phyloP scores from a whole-genome alignment of 345 rosid species.

The Zanthoxylum bungeanum region DNA sequence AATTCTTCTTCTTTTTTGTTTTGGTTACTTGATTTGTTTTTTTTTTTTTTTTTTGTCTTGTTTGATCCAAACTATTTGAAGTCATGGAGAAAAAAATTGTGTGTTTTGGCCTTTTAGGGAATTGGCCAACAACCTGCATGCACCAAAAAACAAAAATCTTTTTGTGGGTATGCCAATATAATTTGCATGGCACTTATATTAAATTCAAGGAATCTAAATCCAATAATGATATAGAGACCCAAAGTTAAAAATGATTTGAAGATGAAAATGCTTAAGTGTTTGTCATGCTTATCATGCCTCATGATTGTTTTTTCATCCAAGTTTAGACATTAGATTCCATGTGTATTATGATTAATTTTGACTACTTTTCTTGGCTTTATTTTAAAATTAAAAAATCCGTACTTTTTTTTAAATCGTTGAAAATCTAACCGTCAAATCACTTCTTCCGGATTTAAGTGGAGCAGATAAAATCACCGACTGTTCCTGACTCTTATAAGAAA shows the following conservation, averaged over 20 bases:
- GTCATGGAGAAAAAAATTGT: not conserved
- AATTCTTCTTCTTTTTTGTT: too few species aligned
- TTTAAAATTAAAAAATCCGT: too few species aligned
- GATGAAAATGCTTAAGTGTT: conserved; percentile 3
- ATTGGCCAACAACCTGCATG: conserved; percentile 10
- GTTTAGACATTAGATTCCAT: conserved; percentile 18
- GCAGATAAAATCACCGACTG: too few species aligned
- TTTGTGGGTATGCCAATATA: not conserved
- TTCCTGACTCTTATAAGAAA: not conserved
- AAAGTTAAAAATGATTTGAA: conserved; percentile 11
- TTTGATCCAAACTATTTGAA: not conserved
- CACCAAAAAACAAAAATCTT: not conserved
- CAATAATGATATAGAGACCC: conserved; percentile 12
- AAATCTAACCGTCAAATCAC: too few species aligned
- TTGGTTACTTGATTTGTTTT: too few species aligned
- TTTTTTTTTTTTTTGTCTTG: not conserved
- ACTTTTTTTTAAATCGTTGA: too few species aligned
- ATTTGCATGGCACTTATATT: conserved; percentile 4
- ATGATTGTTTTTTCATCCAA: conserved; percentile 15
- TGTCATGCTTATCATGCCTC: conserved; percentile 11
- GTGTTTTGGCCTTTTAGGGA: conserved; percentile 6
- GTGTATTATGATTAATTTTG: conserved; percentile 10
- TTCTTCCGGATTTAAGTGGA: too few species aligned
- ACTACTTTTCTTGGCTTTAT: conserved; percentile 16
- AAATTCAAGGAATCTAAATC: conserved; percentile 17